These are phyloP conservation scores for Obelidium mucronatum DNA, from an alignment of 192 early-diverging fungal genomes.

Conservation along the genomic window DNA sequence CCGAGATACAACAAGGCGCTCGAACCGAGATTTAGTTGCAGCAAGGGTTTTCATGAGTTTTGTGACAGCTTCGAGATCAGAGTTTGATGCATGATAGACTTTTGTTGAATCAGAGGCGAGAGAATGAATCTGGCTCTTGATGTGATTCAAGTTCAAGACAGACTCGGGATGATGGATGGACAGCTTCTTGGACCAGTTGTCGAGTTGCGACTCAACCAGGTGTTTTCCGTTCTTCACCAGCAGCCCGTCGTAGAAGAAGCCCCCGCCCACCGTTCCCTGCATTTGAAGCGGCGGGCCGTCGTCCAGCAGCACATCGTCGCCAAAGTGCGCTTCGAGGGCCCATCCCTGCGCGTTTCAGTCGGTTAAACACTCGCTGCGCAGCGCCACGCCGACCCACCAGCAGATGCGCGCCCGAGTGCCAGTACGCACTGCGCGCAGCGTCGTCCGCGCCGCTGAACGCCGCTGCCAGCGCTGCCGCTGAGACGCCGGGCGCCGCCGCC, in stretches of 20 bases:
- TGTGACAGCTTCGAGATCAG: slow-evolving; percentile 51
- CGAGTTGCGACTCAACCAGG: slow-evolving; percentile 25
- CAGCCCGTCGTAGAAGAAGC: slow-evolving; percentile 83
- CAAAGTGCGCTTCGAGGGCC: slow-evolving; percentile 74
- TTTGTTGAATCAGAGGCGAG: slow-evolving; percentile 39
- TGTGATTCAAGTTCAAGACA: not conserved
- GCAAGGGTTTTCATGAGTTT: slow-evolving; percentile 57
- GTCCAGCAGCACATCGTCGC: slow-evolving; percentile 70
- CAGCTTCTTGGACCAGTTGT: slow-evolving; percentile 34
- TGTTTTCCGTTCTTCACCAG: slow-evolving; percentile 53
- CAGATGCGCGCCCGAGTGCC: slow-evolving; percentile 50
- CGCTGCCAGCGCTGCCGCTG: not conserved
- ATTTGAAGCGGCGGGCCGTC: slow-evolving; percentile 67
- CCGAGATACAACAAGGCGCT: slow-evolving; percentile 68
- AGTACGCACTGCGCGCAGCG: slow-evolving; percentile 17
- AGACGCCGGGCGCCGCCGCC: no score
- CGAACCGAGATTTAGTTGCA: slow-evolving; percentile 64
- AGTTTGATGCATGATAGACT: slow-evolving; percentile 62
- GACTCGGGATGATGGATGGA: no score
- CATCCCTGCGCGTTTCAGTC: slow-evolving; percentile 64
- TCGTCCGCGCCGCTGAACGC: not conserved
- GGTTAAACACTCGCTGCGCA: no score
- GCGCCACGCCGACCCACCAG: slow-evolving; percentile 9
- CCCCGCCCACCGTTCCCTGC: slow-evolving; percentile 56
- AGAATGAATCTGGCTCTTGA: slow-evolving; percentile 35